Conservation (phyloP, 768 basidiomycete species). For the Mycena alexandri region DNA sequence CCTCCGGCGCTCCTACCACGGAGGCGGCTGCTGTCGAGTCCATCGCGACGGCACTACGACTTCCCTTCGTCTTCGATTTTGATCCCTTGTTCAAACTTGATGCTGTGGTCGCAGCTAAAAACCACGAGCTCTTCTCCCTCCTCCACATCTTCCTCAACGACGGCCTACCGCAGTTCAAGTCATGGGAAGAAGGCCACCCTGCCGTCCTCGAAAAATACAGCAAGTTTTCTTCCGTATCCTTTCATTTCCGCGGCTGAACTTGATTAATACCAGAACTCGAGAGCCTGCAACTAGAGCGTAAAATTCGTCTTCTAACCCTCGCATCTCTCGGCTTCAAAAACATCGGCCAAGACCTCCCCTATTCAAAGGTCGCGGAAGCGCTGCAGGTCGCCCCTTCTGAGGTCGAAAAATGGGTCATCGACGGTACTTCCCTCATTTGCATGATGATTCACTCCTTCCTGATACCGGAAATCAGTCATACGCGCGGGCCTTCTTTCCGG, state of each 20-base stretch:
- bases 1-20: conserved; percentile 64
- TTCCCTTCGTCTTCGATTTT: conserved; percentile 82
- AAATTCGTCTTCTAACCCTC: conserved; percentile 83
- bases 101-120: conserved; percentile 72
- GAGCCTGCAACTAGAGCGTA: conserved; percentile 72
- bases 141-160: conserved; percentile 79
- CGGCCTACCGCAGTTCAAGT: conserved; percentile 70
- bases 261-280: conserved; percentile 63
- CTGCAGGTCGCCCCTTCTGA: conserved; percentile 73
- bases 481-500: conserved; percentile 83
- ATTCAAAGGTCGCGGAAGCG: conserved; percentile 74
- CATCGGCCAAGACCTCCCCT: conserved; percentile 79
- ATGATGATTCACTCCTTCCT: conserved; percentile 6
- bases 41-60: conserved; percentile 74
- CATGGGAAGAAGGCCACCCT: conserved; percentile 69
- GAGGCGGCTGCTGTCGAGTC: conserved; percentile 68
- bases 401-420: conserved; percentile 91
- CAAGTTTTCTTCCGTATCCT: conserved; percentile 47
- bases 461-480: conserved; percentile 66
- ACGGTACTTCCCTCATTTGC: conserved; percentile 61
- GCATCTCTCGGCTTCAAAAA: conserved; percentile 83
- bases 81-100: conserved; percentile 85
- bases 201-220: conserved; percentile 68
- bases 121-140: conserved; percentile 80
- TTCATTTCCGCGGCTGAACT: conserved; percentile 8